Base-by-base conservation (phyloP, 192 early-diverging fungal species). In the Coemansia sp. region DNA sequence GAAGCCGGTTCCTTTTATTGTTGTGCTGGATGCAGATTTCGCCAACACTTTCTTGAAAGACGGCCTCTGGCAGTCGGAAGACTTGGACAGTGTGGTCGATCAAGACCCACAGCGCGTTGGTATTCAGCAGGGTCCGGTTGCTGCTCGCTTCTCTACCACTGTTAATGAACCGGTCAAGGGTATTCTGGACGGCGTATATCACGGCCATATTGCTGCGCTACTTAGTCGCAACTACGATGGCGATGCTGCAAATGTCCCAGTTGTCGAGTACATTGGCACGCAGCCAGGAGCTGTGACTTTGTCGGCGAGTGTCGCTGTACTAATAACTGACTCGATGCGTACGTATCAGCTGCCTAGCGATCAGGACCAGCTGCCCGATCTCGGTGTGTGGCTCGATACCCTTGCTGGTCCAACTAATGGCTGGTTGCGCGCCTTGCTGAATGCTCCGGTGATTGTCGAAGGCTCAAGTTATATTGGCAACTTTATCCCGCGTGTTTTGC, bases 1-100 rank as follows among this genome's bases (percentile, higher is more conserved):
- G 72, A 96, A 94, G 82, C 94, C 94, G 10, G 90, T 93, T 11
- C 92, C 96, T 37, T 98, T 95, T 83, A 91, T 98, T 64, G 92
- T 94, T 9, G 88, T 91, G n/a, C 79, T 98, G 25, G 94, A 96
- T 74, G 89, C 91, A 55, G 90, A 93, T 76, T 94, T 98, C 80
- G 91, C 93, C 60, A 84, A 89, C 48, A 91, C 93, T 91, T 90
- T 96, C 80, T 92, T 90, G 82, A 96, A 95, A 85, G 92, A 95
- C 76, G 92, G 89, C 12, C 77, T 92, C n/a, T 96, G 94, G 94
- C 93, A 94, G 75, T 89, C 91, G 2, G 94, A 98, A 67, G 89
- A 95, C 68, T 74, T 96, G 7, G 90, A 91, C 45, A 88, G 93
- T 31, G 87, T 96, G 39, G 86, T 90, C 29, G 93, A 86, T 55